phyloP scores from a whole-genome alignment of 129 eudicot genomes.

The Ambrosia artemisiifolia region DNA sequence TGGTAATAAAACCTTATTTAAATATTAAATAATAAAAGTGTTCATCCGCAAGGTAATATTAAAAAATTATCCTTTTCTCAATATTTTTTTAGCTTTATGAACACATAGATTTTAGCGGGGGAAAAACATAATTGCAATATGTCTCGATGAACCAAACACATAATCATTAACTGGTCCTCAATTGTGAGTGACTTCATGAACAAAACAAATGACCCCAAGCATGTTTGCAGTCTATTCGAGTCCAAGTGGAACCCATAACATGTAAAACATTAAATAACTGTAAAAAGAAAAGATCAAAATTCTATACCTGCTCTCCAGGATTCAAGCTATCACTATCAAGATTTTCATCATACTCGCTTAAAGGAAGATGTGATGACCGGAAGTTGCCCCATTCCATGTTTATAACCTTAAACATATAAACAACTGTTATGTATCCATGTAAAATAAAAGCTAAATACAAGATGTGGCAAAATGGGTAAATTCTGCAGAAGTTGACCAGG shows the following conservation, averaged over 20 bases:
- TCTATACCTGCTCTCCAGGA: conserved; percentile 82
- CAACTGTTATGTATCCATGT: neutral
- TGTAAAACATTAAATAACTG: neutral
- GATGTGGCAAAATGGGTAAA: neutral
- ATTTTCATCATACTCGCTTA: conserved; percentile 65
- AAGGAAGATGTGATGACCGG: conserved; percentile 77
- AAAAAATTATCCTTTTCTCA: neutral
- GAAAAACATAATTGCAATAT: neutral
- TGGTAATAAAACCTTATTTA: neutral
- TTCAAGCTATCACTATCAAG: conserved; percentile 77
- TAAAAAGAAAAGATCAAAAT: neutral
- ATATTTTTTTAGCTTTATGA: neutral
- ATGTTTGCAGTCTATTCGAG: neutral
- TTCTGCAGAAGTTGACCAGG: neutral
- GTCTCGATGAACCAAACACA: neutral
- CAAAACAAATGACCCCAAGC: neutral
- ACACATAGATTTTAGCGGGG: neutral
- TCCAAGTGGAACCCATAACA: neutral
- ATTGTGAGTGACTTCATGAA: neutral
- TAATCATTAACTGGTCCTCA: neutral
- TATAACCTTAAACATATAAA: conserved; percentile 50
- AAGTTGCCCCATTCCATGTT: conserved; percentile 96
- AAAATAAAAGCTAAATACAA: neutral
- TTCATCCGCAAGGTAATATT: neutral
- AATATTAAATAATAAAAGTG: neutral